Percentiles rank a stretch among this genome's conserved stretches.
These are phyloP conservation scores for Trichophyton rubrum DNA, from an alignment of 2,329 filamentous ascomycete genomes.

Conservation along the genomic window DNA sequence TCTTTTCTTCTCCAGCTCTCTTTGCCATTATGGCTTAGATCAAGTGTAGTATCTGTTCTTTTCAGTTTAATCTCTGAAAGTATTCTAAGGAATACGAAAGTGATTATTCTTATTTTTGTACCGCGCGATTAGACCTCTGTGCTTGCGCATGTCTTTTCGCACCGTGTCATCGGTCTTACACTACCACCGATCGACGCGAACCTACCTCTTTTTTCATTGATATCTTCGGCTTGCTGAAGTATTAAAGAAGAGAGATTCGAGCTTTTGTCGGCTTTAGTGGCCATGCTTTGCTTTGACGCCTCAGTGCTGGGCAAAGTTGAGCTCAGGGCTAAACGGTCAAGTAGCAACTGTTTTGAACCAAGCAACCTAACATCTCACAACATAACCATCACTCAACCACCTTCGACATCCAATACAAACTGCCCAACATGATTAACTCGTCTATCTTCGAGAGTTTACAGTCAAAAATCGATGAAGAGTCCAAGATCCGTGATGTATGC, in stretches of 20 bases:
- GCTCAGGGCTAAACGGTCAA: too few species aligned
- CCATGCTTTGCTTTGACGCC: too few species aligned
- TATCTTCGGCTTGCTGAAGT: conserved; percentile 37
- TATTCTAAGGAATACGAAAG: conserved; percentile 56
- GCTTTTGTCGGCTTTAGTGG: too few species aligned
- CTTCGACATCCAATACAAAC: conserved; percentile 16
- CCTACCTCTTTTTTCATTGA: conserved; percentile 47
- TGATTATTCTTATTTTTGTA: conserved; percentile 78
- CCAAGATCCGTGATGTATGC: conserved; percentile 58
- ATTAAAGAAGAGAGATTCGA: conserved; percentile 43
- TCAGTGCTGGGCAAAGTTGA: too few species aligned
- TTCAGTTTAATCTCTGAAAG: conserved; percentile 95
- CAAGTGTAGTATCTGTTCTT: conserved; percentile 96
- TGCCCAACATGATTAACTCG: conserved; percentile 54
- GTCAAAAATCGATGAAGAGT: conserved; percentile 78
- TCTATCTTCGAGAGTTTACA: conserved; percentile 81
- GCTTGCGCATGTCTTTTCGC: conserved; percentile 55
- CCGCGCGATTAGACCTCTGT: conserved; percentile 46
- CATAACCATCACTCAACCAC: not conserved
- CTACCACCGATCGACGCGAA: conserved; percentile 62
- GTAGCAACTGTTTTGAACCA: too few species aligned
- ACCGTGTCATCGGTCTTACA: conserved; percentile 68
- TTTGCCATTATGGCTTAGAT: conserved; percentile 59
- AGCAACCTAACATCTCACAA: not conserved
- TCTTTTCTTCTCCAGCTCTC: conserved; percentile 38